These are phyloP conservation scores for Globisporangium orthogonon DNA, from an alignment of 352 stramenopile species.

Conservation along the genomic window DNA sequence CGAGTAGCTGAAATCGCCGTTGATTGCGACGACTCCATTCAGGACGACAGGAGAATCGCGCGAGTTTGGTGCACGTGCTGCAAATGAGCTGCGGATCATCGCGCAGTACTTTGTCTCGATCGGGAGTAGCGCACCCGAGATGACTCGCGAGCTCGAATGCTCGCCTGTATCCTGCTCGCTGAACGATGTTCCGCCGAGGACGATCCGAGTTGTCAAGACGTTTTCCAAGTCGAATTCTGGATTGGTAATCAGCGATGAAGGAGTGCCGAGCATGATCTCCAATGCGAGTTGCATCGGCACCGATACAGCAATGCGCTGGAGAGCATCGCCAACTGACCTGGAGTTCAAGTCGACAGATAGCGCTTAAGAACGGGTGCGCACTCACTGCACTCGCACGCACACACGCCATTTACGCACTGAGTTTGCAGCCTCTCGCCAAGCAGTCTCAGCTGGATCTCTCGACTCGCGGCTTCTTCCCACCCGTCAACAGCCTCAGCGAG, in stretches of 20 bases:
- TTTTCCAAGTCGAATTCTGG: not conserved
- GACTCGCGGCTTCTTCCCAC: not conserved
- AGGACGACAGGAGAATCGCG: not conserved
- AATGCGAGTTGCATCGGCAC: slow-evolving; percentile 11
- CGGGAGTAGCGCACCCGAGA: not conserved
- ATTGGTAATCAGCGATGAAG: not conserved
- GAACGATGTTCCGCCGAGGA: not conserved
- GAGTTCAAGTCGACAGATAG: no score
- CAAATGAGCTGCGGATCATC: not conserved
- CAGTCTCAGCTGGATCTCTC: not conserved
- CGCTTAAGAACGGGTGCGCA: no score
- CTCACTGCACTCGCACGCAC: no score
- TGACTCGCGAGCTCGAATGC: not conserved
- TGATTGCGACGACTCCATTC: slow-evolving; percentile 4
- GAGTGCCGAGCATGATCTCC: slow-evolving; percentile 3
- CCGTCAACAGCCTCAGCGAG: slow-evolving; percentile 8
- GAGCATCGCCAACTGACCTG: not conserved
- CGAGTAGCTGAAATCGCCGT: slow-evolving; percentile 2
- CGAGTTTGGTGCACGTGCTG: not conserved
- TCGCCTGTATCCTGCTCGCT: not conserved
- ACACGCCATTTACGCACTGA: not conserved
- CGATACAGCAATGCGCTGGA: not conserved
- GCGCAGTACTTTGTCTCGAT: not conserved
- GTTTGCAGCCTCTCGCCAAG: slow-evolving; percentile 10
- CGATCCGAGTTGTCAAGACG: not conserved